phyloP scores from a whole-genome alignment of 2,329 filamentous ascomycete species.

The Xylaria hypoxylon region DNA sequence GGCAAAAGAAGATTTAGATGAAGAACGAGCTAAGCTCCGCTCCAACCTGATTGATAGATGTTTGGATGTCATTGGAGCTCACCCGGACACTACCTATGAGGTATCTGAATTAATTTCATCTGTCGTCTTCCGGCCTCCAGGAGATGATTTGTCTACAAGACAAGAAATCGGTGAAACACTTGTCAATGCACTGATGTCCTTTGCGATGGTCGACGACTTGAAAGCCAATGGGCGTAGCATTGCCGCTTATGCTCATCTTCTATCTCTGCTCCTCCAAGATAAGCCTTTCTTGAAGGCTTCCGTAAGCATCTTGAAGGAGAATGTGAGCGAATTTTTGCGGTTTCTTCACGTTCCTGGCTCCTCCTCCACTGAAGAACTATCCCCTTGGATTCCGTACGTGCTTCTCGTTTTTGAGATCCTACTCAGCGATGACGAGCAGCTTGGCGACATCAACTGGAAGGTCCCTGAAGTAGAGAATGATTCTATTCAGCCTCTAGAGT shows the following conservation, averaged over 20 bases:
- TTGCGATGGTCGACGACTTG: conserved; percentile 69
- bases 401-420: conserved; percentile 90
- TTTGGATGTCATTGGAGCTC: conserved; percentile 87
- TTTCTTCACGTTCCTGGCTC: conserved; percentile 80
- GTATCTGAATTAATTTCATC: conserved; percentile 86
- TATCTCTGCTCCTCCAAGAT: conserved; percentile 89
- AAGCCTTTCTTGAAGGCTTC: conserved; percentile 82
- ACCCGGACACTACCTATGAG: conserved; percentile 90
- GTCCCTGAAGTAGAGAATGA: conserved; percentile 64
- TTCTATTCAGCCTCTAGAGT: conserved; percentile 63
- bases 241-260: conserved; percentile 89
- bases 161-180: conserved; percentile 85
- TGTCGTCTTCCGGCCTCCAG: conserved; percentile 70
- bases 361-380: conserved; percentile 79
- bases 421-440: conserved; percentile 88
- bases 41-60: conserved; percentile 87
- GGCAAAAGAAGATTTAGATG: conserved; percentile 83
- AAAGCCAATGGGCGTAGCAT: conserved; percentile 73
- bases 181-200: conserved; percentile 82
- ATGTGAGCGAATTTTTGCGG: conserved; percentile 78
- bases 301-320: conserved; percentile 78
- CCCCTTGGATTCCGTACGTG: conserved; percentile 92
- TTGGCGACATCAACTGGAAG: conserved; percentile 78
- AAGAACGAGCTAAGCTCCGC: conserved; percentile 77
- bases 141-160: conserved; percentile 63